Conservation (phyloP, 164 flowering plant genomes). For the Vitis vinifera region DNA sequence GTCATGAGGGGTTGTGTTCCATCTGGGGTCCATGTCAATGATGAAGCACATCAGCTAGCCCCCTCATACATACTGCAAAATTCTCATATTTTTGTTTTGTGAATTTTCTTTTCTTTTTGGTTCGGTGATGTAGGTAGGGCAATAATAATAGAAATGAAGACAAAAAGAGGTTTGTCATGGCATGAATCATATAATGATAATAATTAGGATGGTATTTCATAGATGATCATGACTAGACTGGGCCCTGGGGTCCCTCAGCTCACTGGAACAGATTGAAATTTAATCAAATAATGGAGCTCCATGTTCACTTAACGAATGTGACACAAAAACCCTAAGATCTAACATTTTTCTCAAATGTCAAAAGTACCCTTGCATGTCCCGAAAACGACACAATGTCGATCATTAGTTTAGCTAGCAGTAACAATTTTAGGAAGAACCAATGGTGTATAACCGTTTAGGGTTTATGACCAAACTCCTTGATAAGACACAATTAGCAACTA, state of each 20-base stretch:
- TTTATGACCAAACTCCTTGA: too few relatives aligned
- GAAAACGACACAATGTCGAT: too few relatives aligned
- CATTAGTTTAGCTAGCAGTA: too few relatives aligned
- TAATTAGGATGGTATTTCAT: conserved; percentile 7
- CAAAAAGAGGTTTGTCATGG: conserved; percentile 27
- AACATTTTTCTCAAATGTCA: background rate
- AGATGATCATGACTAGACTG: conserved; percentile 25
- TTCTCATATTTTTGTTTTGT: conserved; percentile 1
- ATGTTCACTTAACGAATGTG: conserved; percentile 8
- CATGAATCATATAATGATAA: conserved; percentile 17
- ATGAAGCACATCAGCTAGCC: conserved; percentile 11
- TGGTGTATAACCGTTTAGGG: too few relatives aligned
- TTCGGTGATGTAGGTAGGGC: conserved; percentile 10
- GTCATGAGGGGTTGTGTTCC: too few relatives aligned
- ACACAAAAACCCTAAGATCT: background rate
- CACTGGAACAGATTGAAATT: background rate
- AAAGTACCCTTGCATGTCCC: background rate
- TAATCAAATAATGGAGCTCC: conserved; percentile 24
- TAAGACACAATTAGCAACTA: too few relatives aligned
- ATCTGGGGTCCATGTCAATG: conserved; percentile 8
- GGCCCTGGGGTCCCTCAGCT: conserved; percentile 4
- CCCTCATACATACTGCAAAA: conserved; percentile 10
- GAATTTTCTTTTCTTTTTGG: background rate
- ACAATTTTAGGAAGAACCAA: too few relatives aligned
- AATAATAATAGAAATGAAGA: conserved; percentile 31